phyloP scores from a whole-genome alignment of 148 eudicot species.

The Chenopodium quinoa region DNA sequence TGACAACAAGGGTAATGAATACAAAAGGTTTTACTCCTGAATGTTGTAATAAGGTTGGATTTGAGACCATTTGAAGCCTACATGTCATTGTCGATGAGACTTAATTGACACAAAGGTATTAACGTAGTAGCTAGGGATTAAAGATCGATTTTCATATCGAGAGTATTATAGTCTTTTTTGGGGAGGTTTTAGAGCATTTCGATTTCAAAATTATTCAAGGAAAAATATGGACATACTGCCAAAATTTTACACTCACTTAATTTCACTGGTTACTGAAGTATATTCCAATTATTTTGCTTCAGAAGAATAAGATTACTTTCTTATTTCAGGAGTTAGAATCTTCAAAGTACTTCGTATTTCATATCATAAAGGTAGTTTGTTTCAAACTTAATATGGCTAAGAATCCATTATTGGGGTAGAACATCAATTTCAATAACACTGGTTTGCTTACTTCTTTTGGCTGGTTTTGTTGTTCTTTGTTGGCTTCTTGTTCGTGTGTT shows the following conservation, averaged over 20 bases:
- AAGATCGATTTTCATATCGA: background rate
- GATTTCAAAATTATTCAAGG: too few relatives aligned
- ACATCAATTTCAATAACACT: background rate
- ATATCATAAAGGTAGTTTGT: background rate
- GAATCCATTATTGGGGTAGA: background rate
- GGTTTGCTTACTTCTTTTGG: background rate
- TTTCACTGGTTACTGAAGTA: background rate
- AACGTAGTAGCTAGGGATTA: background rate
- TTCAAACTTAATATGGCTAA: conserved; percentile 2
- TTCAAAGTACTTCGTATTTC: background rate
- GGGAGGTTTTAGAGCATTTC: too few relatives aligned
- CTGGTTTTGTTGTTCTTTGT: background rate
- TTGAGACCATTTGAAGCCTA: too few relatives aligned
- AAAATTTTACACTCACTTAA: too few relatives aligned
- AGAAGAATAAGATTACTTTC: conserved; percentile 1
- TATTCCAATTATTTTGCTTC: background rate
- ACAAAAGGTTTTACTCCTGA: background rate
- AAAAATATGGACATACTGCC: too few relatives aligned
- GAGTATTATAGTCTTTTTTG: too few relatives aligned
- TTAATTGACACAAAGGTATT: background rate
- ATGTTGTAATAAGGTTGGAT: background rate
- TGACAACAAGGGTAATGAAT: background rate
- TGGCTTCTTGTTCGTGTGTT: background rate
- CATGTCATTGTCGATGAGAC: too few relatives aligned
- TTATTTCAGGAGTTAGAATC: background rate